Base-by-base conservation (phyloP, 106 monocot species). In the Dendrobium officinale region DNA sequence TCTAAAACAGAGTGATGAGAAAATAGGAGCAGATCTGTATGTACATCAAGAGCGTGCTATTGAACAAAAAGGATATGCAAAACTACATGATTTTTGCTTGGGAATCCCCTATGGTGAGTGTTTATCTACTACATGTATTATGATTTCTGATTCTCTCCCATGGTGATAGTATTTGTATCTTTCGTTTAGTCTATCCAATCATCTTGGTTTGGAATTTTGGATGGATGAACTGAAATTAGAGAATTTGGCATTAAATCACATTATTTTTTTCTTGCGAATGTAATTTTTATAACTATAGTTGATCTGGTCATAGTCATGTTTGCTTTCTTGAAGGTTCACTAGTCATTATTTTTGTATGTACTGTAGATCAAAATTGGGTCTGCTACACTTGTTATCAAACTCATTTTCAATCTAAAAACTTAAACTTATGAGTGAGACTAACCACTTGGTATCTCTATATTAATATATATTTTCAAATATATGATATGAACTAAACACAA, bases 51-150 rank as follows among this genome's bases (percentile, higher is more conserved):
- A 86, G n/a, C 9, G 73, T 33, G 43, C 51, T n/a, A 15, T 72
- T 40, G 64, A 79, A 79, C 56, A 54, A 49, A 86, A 81, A 42
- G 79, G 55, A n/a, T 59, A 82, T 68, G 86, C 86, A 64, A 79
- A 82, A 77, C 75, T 86, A 54, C 86, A 86, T 75, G 86, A 86
- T 40, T 86, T 86, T 82, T 86, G 86, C 78, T 72, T 86, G 27
- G 86, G 86, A 51, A 86, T 86, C 16, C 86, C 86, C 16, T 86
- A 82, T 72, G 86, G 82, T 86, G 76, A 79, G 82, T 80, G 40
- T n/a, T 74, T 0, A 74, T 44, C 20, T 74, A 5, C 70, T 37
- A 37, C 31, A 31, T 11, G 70, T 37, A 6, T 33, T 70, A 37
- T 37, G 2, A 40, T 70, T 26, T 10, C 15, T 66, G 64, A 66